Conservation (phyloP, 2,329 filamentous ascomycete genomes). For the Alternaria solani region DNA sequence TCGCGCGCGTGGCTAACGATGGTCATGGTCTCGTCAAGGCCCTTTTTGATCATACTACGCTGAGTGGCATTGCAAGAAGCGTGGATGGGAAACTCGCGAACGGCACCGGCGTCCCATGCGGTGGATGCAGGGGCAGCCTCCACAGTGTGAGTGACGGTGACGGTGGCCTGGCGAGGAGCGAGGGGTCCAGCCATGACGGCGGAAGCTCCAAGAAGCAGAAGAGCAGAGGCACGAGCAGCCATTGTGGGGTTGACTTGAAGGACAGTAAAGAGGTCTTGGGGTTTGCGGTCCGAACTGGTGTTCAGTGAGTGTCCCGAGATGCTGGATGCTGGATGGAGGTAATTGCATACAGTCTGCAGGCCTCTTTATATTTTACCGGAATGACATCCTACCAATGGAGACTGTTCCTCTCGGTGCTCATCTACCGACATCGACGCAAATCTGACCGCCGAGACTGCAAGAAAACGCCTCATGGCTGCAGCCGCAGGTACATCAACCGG, state of each 20-base stretch:
- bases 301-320: constrained; percentile 28
- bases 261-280: constrained; percentile 9
- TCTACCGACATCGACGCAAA: constrained; percentile 21
- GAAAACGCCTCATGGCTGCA: constrained; percentile 26
- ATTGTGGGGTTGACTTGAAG: constrained; percentile 24
- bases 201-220: constrained; percentile 40
- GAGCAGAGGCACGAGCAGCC: constrained; percentile 30
- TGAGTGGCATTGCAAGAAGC: constrained; percentile 71
- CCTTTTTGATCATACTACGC: constrained; percentile 62
- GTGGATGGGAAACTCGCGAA: constrained; percentile 63
- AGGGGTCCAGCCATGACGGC: constrained; percentile 39
- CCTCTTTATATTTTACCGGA: constrained; percentile 31
- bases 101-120: constrained; percentile 50
- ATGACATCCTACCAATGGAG: neutral
- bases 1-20: constrained; percentile 69
- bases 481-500: constrained; percentile 8
- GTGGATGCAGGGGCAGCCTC: constrained; percentile 17
- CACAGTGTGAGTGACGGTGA: constrained; percentile 30
- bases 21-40: constrained; percentile 65
- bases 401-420: constrained; percentile 27
- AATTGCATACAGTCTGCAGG: constrained; percentile 17
- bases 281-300: constrained; percentile 25
- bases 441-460: constrained; percentile 19
- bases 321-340: constrained; percentile 27
- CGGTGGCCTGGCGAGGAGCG: constrained; percentile 30